A percentile compares a stretch with the other conserved stretches of the same genome.
phyloP scores from a whole-genome alignment of 2,329 filamentous ascomycete species.

The Fusarium caatingaense region DNA sequence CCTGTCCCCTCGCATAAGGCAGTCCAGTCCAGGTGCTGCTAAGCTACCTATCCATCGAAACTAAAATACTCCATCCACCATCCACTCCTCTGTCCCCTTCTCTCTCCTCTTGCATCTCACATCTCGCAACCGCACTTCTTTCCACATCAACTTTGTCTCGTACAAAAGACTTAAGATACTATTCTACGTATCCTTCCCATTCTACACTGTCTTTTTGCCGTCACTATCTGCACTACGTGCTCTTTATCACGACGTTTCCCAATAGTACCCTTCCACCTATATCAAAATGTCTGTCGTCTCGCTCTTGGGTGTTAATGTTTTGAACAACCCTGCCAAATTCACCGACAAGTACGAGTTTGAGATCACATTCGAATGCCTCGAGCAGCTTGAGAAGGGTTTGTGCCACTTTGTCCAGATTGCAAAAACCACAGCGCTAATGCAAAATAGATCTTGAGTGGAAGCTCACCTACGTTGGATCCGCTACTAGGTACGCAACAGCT shows the following conservation, averaged over 20 bases:
- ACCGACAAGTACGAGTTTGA: conserved; percentile 95
- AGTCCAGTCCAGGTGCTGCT: background rate
- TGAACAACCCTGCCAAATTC: conserved; percentile 97
- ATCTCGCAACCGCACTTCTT: conserved; percentile 21
- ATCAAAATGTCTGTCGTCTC: conserved; percentile 90
- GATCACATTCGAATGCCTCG: conserved; percentile 98
- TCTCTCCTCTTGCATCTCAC: conserved; percentile 15
- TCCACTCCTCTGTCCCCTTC: conserved; percentile 10
- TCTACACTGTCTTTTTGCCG: background rate
- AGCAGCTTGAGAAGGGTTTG: conserved; percentile 90
- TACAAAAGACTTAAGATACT: conserved; percentile 15
- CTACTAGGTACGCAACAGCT: conserved; percentile 80
- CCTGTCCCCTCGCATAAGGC: background rate
- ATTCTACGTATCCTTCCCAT: background rate
- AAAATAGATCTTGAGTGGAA: conserved; percentile 95
- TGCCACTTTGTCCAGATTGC: background rate
- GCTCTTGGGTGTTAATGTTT: conserved; percentile 91
- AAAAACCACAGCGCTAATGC: conserved; percentile 32
- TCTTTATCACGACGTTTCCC: background rate
- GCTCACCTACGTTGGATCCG: conserved; percentile 97
- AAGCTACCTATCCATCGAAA: conserved; percentile 23
- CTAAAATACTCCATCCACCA: conserved; percentile 24
- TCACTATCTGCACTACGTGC: conserved; percentile 5
- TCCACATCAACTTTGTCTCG: conserved; percentile 11
- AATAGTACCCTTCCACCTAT: conserved; percentile 8